phyloP scores from a whole-genome alignment of 495 filamentous ascomycete species.

The Lichenothelia convexa region DNA sequence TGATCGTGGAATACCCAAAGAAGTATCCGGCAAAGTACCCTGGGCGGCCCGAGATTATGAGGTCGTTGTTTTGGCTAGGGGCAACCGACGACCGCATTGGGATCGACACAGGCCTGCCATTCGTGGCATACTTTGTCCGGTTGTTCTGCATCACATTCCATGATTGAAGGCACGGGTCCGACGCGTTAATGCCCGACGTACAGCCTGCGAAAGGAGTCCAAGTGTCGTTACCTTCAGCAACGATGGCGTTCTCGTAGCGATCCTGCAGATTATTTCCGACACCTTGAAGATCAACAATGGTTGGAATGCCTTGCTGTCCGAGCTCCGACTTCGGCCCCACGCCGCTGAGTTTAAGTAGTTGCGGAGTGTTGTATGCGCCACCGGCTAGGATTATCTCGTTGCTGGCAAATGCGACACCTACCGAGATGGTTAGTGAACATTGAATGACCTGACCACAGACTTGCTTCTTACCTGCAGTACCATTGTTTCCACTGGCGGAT shows the following conservation, averaged over 20 bases:
- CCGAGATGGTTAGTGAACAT: slow-evolving; percentile 24
- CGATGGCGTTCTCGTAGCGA: slow-evolving; percentile 37
- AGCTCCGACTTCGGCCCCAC: slow-evolving; percentile 37
- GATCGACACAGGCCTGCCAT: slow-evolving; percentile 30
- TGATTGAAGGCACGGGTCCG: slow-evolving; percentile 31
- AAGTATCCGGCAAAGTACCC: slow-evolving; percentile 35
- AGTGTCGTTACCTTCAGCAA: slow-evolving; percentile 8
- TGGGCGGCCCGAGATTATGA: slow-evolving; percentile 35
- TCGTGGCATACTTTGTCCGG: slow-evolving; percentile 32
- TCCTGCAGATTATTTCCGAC: slow-evolving; percentile 51
- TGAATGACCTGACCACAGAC: too few species aligned
- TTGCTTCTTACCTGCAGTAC: too few species aligned
- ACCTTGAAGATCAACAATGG: slow-evolving; percentile 36
- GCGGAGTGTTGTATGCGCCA: slow-evolving; percentile 42
- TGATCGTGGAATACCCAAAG: slow-evolving; percentile 24
- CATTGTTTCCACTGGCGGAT: too few species aligned
- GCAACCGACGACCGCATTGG: slow-evolving; percentile 26
- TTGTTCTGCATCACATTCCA: slow-evolving; percentile 27
- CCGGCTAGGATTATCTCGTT: slow-evolving; percentile 44
- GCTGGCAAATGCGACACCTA: slow-evolving; percentile 25
- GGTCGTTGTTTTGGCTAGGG: slow-evolving; percentile 27
- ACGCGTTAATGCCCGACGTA: slow-evolving; percentile 24
- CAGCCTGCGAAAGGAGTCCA: slow-evolving; percentile 25
- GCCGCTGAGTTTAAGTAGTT: slow-evolving; percentile 45
- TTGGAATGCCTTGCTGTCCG: slow-evolving; percentile 27